phyloP scores from a whole-genome alignment of 2,329 filamentous ascomycete genomes.

The Fusarium concolor region DNA sequence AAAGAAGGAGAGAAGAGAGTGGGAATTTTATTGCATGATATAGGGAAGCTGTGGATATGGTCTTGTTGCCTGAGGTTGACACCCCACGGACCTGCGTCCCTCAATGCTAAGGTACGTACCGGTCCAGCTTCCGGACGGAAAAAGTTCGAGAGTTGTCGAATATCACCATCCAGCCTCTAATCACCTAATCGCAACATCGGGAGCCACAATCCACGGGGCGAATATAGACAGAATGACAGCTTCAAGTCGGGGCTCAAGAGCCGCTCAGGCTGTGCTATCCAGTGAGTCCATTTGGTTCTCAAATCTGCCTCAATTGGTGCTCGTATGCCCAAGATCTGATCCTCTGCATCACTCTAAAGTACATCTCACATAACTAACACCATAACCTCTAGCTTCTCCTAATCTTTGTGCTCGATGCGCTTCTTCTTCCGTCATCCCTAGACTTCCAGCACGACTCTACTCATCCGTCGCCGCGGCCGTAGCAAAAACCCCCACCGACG shows the following conservation, averaged over 20 bases:
- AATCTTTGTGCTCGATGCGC: conserved; percentile 56
- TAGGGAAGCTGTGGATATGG: background rate
- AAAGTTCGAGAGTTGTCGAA: conserved; percentile 46
- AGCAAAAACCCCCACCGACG: conserved; percentile 30
- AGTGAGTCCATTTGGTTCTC: conserved; percentile 54
- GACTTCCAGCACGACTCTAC: conserved; percentile 51
- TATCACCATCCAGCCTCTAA: conserved; percentile 33
- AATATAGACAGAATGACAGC: conserved; percentile 57
- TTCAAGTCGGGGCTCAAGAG: conserved; percentile 67
- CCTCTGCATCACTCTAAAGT: conserved; percentile 3
- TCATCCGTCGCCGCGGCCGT: conserved; percentile 48
- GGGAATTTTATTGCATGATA: conserved; percentile 26
- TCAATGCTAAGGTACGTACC: conserved; percentile 41
- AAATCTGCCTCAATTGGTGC: conserved; percentile 35
- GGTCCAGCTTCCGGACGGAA: conserved; percentile 26
- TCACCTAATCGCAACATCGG: conserved; percentile 27
- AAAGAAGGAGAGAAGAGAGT: conserved; percentile 40
- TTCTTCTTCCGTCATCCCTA: conserved; percentile 43
- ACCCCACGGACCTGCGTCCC: background rate
- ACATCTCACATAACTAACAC: conserved; percentile 19
- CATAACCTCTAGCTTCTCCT: conserved; percentile 41
- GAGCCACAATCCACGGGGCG: conserved; percentile 22
- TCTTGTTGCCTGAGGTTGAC: conserved; percentile 45
- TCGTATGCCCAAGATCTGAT: background rate
- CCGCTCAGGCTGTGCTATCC: conserved; percentile 61